phyloP scores from a whole-genome alignment of 768 basidiomycete genomes.

The Porpolomopsis calyptriformis region DNA sequence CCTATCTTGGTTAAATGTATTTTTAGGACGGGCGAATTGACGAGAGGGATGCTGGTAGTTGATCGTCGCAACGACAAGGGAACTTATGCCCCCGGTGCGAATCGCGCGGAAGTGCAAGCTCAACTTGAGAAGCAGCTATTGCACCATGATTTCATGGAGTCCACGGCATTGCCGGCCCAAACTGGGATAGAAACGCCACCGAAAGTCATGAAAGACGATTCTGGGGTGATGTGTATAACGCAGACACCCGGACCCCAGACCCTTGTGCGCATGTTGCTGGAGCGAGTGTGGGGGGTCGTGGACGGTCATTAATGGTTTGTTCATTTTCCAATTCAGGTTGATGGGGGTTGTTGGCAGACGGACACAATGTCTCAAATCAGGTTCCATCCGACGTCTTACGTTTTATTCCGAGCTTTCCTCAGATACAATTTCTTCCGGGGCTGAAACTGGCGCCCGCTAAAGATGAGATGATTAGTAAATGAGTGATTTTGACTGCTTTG shows the following conservation, averaged over 20 bases:
- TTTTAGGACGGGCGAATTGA: constrained; percentile 60
- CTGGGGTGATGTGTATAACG: constrained; percentile 39
- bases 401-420: too few species aligned
- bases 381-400: too few species aligned
- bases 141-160: constrained; percentile 30
- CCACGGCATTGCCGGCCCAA: constrained; percentile 42
- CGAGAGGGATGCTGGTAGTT: constrained; percentile 79
- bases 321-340: too few species aligned
- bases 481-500: too few species aligned
- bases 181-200: constrained; percentile 35
- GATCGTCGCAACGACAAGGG: constrained; percentile 60
- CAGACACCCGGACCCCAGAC: constrained; percentile 52
- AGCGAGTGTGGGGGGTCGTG: constrained; percentile 45
- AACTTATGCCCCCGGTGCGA: constrained; percentile 56
- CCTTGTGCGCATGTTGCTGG: constrained; percentile 37
- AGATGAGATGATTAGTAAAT: too few species aligned
- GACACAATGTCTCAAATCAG: too few species aligned
- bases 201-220: constrained; percentile 9
- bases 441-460: too few species aligned
- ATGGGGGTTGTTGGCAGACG: too few species aligned
- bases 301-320: neutral
- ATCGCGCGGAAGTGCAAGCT: constrained; percentile 53
- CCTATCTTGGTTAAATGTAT: neutral
- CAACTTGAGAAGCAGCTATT: constrained; percentile 30
- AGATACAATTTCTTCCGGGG: too few species aligned